Evolutionary conservation across 441 rosid species (phyloP), one percentile per base, ranked within the genome.

Genomic region (Hypseocharis bilobata): DNA sequence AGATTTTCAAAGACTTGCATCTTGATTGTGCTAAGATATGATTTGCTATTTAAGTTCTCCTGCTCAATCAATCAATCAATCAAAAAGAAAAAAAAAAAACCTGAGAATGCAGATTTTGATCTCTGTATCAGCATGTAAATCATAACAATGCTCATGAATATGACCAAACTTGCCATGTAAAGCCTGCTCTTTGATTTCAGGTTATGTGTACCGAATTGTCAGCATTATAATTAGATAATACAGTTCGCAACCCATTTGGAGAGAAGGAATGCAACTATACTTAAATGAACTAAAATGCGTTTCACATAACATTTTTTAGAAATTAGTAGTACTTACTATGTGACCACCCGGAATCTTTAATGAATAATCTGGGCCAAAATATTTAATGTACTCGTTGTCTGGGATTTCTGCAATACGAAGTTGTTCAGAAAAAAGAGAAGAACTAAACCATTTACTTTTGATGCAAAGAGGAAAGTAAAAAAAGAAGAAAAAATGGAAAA

Each of bases 31-130:
- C 89, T 84, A 26, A 93, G 80, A 75, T 88, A 93, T 64, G 96
- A 85, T 74, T 88, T 90, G 73, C 93, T 87, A 70, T 93, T 93
- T 23, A 81, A 78, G 68, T 93, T 93, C 78, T 93, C 99, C 97
- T 88, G 89, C 77, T 58, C 17, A 54, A 73, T 56, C 62, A 74
- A 74, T 57, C 69, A 38, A 30, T 30, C 3, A 2, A 30, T 6
- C 36, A 30, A 30, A 30, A 30, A 30, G 6, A 30, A 30, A 30
- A 30, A 30, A 30, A 30, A 30, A 30, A 30, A 6, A 30, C 36
- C 36, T 2, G 6, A 30, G n/a, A n/a, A n/a, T n/a, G n/a, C n/a
- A n/a, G n/a, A n/a, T n/a, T n/a, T n/a, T n/a, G n/a, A n/a, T n/a
- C n/a, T 22, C 1, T 0, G 16, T 23, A 25, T 3, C 29, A 11